phyloP scores from a whole-genome alignment of 352 stramenopile genomes.

The Phytophthora fragariaefolia region DNA sequence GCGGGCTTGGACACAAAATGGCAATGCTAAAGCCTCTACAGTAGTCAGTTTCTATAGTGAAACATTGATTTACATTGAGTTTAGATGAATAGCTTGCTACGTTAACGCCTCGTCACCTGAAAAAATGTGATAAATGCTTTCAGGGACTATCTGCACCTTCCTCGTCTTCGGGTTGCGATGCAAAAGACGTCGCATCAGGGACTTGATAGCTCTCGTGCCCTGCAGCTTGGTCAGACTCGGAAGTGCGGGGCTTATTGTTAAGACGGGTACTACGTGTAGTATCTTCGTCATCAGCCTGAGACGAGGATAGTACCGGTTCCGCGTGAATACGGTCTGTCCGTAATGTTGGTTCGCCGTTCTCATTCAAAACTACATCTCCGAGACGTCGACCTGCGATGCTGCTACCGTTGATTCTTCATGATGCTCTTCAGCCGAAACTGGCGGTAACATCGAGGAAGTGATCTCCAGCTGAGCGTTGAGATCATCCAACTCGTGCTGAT shows the following conservation, averaged over 20 bases:
- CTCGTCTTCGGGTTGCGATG: too few relatives aligned
- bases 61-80: constrained; percentile 14
- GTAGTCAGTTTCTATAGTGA: constrained; percentile 12
- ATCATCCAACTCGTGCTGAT: constrained; percentile 39
- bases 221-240: too few relatives aligned
- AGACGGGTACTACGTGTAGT: too few relatives aligned
- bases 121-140: background rate
- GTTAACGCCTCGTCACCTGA: background rate
- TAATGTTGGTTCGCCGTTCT: background rate
- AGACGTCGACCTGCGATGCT: constrained; percentile 28
- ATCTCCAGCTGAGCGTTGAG: constrained; percentile 53
- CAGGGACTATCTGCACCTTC: too few relatives aligned
- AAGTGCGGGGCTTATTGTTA: too few relatives aligned
- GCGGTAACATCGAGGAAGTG: constrained; percentile 29
- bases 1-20: background rate
- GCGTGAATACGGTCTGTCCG: background rate
- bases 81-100: constrained; percentile 20
- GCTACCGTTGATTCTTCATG: constrained; percentile 10
- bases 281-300: too few relatives aligned
- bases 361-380: constrained; percentile 6
- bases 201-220: too few relatives aligned
- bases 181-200: too few relatives aligned
- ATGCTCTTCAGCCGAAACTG: background rate
- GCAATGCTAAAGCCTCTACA: background rate
- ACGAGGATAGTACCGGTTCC: too few relatives aligned